A percentile compares a stretch with the other conserved stretches of the same genome.
Evolutionary conservation across 306 rosid species (phyloP).

Genomic region (Sphenostylis stenocarpa): DNA sequence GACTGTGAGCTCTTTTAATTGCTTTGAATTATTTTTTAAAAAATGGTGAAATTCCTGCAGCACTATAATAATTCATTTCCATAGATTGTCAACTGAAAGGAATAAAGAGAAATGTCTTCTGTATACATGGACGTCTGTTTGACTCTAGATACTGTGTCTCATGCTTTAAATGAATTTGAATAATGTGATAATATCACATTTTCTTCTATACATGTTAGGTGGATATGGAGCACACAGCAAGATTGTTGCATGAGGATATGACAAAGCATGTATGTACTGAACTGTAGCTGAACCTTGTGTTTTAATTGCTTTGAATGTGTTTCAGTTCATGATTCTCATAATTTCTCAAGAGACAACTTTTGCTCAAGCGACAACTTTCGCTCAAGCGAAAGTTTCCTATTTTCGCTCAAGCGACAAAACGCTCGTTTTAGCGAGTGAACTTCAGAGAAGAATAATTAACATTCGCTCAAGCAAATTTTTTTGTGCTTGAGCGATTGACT

Average conservation of each 20-base stretch:
- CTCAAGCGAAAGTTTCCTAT: too few species aligned
- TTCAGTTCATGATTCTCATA: slow-evolving; percentile 16
- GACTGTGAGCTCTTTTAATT: slow-evolving; percentile 53
- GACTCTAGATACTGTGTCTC: neutral
- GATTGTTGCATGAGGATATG: slow-evolving; percentile 72
- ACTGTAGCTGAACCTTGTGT: slow-evolving; percentile 4
- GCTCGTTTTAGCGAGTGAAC: too few species aligned
- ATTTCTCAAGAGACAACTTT: too few species aligned
- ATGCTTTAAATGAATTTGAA: slow-evolving; percentile 28
- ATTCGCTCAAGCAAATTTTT: too few species aligned
- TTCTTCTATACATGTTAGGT: slow-evolving; percentile 46
- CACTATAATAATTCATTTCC: slow-evolving; percentile 8
- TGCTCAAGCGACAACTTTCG: too few species aligned
- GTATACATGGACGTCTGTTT: slow-evolving; percentile 5
- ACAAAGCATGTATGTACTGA: slow-evolving; percentile 70
- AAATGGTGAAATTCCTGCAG: slow-evolving; percentile 22
- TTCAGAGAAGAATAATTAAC: too few species aligned
- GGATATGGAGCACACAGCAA: slow-evolving; percentile 73
- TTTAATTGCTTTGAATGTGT: slow-evolving; percentile 26
- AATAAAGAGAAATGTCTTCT: slow-evolving; percentile 12
- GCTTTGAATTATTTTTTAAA: neutral
- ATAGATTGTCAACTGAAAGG: slow-evolving; percentile 24
- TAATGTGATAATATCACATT: slow-evolving; percentile 18
- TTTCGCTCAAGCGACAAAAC: too few species aligned
- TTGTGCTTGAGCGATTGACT: too few species aligned